Percentiles rank a stretch among this genome's conserved stretches.
Conservation (phyloP, 2,329 filamentous ascomycete species). For the Hortaea werneckii region DNA sequence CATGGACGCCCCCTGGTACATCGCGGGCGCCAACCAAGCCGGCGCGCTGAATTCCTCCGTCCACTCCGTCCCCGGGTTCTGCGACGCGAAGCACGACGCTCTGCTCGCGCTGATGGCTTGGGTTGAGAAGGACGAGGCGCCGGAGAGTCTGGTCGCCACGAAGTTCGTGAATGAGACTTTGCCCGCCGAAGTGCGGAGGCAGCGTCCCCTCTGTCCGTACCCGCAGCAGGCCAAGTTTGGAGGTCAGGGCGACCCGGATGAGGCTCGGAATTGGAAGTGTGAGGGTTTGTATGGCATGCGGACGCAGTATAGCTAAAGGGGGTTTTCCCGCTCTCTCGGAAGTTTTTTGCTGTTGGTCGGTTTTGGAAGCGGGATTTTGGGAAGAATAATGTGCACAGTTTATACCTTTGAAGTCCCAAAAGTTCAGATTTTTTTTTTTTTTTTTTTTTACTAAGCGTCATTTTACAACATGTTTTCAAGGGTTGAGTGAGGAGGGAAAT, state of each 20-base stretch:
- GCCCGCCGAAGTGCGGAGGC: constrained; percentile 22
- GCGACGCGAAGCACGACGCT: constrained; percentile 25
- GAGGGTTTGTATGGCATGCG: constrained; percentile 3
- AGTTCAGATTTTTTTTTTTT: too few relatives aligned
- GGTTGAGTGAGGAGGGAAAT: too few relatives aligned
- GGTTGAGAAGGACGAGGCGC: constrained; percentile 29
- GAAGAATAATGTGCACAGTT: too few relatives aligned
- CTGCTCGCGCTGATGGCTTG: constrained; percentile 28
- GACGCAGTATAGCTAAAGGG: constrained; percentile 2
- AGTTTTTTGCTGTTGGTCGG: too few relatives aligned
- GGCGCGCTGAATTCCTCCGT: constrained; percentile 12
- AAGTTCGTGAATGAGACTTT: constrained; percentile 24
- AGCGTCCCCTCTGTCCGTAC: constrained; percentile 27
- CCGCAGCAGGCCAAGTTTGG: constrained; percentile 22
- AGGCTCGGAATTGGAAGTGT: constrained; percentile 23
- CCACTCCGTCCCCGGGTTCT: constrained; percentile 23
- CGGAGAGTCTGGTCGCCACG: constrained; percentile 28
- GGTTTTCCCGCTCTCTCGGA: neutral
- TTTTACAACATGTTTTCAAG: too few relatives aligned
- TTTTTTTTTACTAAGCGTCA: too few relatives aligned
- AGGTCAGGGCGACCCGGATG: constrained; percentile 19
- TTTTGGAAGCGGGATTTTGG: too few relatives aligned
- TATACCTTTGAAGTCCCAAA: too few relatives aligned
- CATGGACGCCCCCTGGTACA: constrained; percentile 36
- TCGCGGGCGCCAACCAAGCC: constrained; percentile 30